Conservation (phyloP, 192 early-diverging fungal genomes). For the Kappamyces sp. region DNA sequence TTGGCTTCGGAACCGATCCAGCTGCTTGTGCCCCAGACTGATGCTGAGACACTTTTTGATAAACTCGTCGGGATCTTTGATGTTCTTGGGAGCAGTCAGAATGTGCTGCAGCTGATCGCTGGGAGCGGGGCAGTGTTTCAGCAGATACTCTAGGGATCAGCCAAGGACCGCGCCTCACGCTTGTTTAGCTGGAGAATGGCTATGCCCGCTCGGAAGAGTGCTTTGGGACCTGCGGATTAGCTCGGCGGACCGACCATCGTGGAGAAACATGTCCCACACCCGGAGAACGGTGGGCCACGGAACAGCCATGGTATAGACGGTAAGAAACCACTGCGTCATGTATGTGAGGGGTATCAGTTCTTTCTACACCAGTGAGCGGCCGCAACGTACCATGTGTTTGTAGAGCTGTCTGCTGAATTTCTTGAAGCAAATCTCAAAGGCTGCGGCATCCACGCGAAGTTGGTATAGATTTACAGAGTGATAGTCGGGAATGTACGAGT, state of each 20-base stretch:
- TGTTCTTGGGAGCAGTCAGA: slow-evolving; percentile 71
- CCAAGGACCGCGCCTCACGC: slow-evolving; percentile 27
- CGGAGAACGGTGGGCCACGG: slow-evolving; percentile 84
- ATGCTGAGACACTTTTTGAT: slow-evolving; percentile 66
- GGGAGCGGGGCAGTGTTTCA: slow-evolving; percentile 69
- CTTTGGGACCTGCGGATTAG: slow-evolving; percentile 59
- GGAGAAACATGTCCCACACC: slow-evolving; percentile 90
- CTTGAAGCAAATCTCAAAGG: slow-evolving; percentile 69
- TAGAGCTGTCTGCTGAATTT: slow-evolving; percentile 2
- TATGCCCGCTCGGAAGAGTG: slow-evolving; percentile 74
- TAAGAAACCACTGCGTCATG: slow-evolving; percentile 91
- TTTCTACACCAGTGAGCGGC: slow-evolving; percentile 41
- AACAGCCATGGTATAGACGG: slow-evolving; percentile 76
- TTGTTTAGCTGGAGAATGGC: slow-evolving; percentile 56
- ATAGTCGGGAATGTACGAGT: slow-evolving; percentile 71
- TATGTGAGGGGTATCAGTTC: slow-evolving; percentile 84
- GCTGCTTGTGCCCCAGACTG: slow-evolving; percentile 38
- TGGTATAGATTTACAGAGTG: slow-evolving; percentile 68
- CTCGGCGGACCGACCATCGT: slow-evolving; percentile 48
- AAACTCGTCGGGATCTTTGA: slow-evolving; percentile 54
- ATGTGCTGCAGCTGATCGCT: slow-evolving; percentile 71
- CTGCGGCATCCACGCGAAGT: slow-evolving; percentile 72
- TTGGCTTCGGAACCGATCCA: slow-evolving; percentile 15
- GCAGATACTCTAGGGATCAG: slow-evolving; percentile 42
- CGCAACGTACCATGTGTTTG: slow-evolving; percentile 5